Base-by-base conservation (phyloP, 2,329 filamentous ascomycete genomes). In the Emydomyces testavorans region DNA sequence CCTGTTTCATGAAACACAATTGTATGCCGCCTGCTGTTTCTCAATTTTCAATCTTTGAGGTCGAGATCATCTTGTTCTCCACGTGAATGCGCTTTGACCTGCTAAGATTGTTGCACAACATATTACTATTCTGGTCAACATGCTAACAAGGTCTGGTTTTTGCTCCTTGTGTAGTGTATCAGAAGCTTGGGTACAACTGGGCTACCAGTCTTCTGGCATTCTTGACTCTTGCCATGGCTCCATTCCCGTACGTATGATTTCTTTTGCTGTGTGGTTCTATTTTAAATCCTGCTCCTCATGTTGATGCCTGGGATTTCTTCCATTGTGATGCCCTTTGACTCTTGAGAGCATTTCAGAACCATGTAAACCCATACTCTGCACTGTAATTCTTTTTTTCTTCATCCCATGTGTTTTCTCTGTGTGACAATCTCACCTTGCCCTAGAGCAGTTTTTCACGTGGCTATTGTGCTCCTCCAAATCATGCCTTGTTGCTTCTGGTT, bases 161-260 rank as follows among this genome's bases (percentile, higher is more conserved):
- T 29, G 8, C 49, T 32, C 26, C 29, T 34, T 18, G 10, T 39
- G 29, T 26, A 71, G 67, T 72, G 69, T 72, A 71, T 51, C 60
- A 71, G 37, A 64, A 63, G 21, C 60, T 72, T 13, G 66, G 65
- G 21, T 70, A 65, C 49, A 65, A 71, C 50, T 72, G 69, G 69
- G 69, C 69, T 20, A 69, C 67, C 10, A 62, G 65, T 4, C 55
- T 71, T 8, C 56, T 71, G 8, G 69, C 62, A 10, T 69, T 70
- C 50, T 53, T 71, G 34, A 69, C 67, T 15, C 56, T 71, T 32
- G 58, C 56, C 39, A 70, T 71, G 67, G 54, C 62, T 32, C 69
- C 68, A 18, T 70, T 71, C 44, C 69, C 69, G 67, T 71, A 60
- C 60, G 67, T 66, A 42, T 26, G 11, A 18, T 15, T 34, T 18